phyloP scores from a whole-genome alignment of 805 yeast genomes.

The Saccharomycopsis capsularis region DNA sequence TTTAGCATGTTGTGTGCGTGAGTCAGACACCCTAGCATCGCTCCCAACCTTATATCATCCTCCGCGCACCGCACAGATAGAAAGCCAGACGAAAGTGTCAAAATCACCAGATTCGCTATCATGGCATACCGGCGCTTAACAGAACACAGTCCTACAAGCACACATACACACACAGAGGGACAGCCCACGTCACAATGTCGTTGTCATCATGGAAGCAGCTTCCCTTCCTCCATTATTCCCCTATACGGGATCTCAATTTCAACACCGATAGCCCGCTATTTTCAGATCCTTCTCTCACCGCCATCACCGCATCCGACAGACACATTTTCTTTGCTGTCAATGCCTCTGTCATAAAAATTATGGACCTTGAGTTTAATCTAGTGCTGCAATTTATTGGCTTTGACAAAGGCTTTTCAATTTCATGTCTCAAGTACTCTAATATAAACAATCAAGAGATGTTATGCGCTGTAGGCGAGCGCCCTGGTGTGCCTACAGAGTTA shows the following conservation, averaged over 20 bases:
- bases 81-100: too few species aligned
- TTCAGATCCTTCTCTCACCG: slow-evolving; percentile 68
- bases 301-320: slow-evolving; percentile 51
- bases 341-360: slow-evolving; percentile 47
- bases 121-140: too few species aligned
- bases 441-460: slow-evolving; percentile 38
- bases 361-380: slow-evolving; percentile 43
- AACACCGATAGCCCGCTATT: slow-evolving; percentile 58
- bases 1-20: too few species aligned
- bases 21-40: too few species aligned
- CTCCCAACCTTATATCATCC: too few species aligned
- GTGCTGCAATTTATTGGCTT: slow-evolving; percentile 53
- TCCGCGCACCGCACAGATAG: too few species aligned
- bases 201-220: slow-evolving; percentile 62
- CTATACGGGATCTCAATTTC: slow-evolving; percentile 76
- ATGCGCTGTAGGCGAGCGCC: slow-evolving; percentile 67
- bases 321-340: slow-evolving; percentile 55
- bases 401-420: slow-evolving; percentile 56
- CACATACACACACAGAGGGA: too few species aligned
- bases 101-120: too few species aligned
- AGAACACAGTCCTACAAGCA: too few species aligned
- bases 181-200: slow-evolving; percentile 2
- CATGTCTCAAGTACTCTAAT: slow-evolving; percentile 44
- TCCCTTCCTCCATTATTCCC: slow-evolving; percentile 76
- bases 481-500: slow-evolving; percentile 60